A percentile compares a stretch with the other conserved stretches of the same genome.
Evolutionary conservation across 2,329 filamentous ascomycete species (phyloP).

Genomic region (Talaromyces sp.): DNA sequence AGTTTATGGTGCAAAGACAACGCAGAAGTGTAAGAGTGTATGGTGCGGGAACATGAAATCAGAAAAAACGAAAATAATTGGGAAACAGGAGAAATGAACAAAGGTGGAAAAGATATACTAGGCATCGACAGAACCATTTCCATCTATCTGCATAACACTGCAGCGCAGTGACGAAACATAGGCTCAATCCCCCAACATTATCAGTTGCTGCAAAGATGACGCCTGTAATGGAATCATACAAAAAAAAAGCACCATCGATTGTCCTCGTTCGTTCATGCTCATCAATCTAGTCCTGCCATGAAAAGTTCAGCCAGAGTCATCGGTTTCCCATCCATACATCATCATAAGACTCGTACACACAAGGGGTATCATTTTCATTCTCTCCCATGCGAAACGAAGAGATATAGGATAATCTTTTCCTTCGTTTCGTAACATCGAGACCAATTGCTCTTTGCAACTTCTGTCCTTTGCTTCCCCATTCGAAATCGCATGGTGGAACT

Average conservation of each 20-base stretch:
- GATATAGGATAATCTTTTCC: slow-evolving; percentile 33
- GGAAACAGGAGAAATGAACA: slow-evolving; percentile 20
- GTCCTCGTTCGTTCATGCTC: slow-evolving; percentile 21
- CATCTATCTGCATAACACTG: neutral
- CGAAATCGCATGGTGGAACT: slow-evolving; percentile 12
- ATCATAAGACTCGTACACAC: slow-evolving; percentile 29
- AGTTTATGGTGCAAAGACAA: slow-evolving; percentile 24
- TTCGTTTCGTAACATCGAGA: slow-evolving; percentile 17
- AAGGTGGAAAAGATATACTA: slow-evolving; percentile 5
- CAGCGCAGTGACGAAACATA: neutral
- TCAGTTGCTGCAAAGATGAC: slow-evolving; percentile 3
- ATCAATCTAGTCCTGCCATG: slow-evolving; percentile 23
- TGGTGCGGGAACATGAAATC: neutral
- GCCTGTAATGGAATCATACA: slow-evolving; percentile 8
- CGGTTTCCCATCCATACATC: slow-evolving; percentile 29
- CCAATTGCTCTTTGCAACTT: slow-evolving; percentile 17
- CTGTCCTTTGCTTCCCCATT: slow-evolving; percentile 17
- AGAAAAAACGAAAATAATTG: slow-evolving; percentile 26
- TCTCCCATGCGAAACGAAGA: slow-evolving; percentile 28
- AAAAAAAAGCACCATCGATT: slow-evolving; percentile 5
- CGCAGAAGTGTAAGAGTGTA: slow-evolving; percentile 20
- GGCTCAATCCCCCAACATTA: slow-evolving; percentile 2
- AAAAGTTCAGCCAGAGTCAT: slow-evolving; percentile 33
- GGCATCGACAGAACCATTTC: neutral
- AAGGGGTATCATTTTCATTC: slow-evolving; percentile 42